A percentile compares a stretch with the other conserved stretches of the same genome.
Conservation (phyloP, 768 basidiomycete genomes). For the Trametopsis cervina region DNA sequence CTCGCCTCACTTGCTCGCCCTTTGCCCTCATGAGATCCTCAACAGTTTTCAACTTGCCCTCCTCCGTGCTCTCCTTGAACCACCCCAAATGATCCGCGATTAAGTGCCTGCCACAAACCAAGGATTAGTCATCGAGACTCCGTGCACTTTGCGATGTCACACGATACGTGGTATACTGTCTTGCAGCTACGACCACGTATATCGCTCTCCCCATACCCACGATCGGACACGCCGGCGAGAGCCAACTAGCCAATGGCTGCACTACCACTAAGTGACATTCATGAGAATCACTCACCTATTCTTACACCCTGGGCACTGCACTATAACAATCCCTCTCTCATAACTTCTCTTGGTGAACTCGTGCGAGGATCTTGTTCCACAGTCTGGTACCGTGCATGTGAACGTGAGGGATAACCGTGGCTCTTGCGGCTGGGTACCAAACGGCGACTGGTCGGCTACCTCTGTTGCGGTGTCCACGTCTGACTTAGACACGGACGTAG, state of each 20-base stretch:
- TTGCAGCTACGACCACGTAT: too few relatives aligned
- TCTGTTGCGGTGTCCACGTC: not conserved
- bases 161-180: constrained; percentile 8
- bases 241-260: not conserved
- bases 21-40: constrained; percentile 76
- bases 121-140: not conserved
- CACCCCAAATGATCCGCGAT: constrained; percentile 90
- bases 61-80: constrained; percentile 79
- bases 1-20: constrained; percentile 62
- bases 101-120: constrained; percentile 55
- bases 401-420: constrained; percentile 73
- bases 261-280: not conserved
- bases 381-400: constrained; percentile 75
- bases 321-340: constrained; percentile 80
- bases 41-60: constrained; percentile 67
- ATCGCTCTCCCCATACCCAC: not conserved
- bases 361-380: constrained; percentile 78
- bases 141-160: not conserved
- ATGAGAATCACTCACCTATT: constrained; percentile 52
- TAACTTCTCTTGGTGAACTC: constrained; percentile 84
- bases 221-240: not conserved
- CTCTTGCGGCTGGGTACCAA: constrained; percentile 36
- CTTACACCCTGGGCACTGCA: constrained; percentile 87
- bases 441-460: not conserved
- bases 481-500: not conserved